Evolutionary conservation across 1,139 yeast genomes (phyloP).

Genomic region (Hemisphaericaspora xylofermentans): DNA sequence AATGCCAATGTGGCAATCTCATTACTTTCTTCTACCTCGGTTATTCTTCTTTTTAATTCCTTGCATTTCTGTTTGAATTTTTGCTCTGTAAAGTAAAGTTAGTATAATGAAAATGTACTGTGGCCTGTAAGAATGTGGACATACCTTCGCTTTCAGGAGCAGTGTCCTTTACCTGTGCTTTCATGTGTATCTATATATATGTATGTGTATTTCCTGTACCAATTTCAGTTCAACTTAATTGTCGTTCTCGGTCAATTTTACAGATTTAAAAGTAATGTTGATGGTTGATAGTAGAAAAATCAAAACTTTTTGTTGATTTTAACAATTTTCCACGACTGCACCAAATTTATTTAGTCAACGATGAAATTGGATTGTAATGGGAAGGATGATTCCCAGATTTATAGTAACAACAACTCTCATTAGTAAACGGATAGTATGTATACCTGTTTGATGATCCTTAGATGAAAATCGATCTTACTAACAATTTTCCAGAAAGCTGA

Average conservation of each 20-base stretch:
- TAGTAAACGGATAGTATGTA: slow-evolving; percentile 7
- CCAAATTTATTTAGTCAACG: not conserved
- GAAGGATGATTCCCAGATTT: slow-evolving; percentile 1
- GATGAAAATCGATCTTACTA: not conserved
- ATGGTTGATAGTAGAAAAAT: not conserved
- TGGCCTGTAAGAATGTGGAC: no score
- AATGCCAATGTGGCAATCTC: slow-evolving; percentile 77
- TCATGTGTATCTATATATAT: slow-evolving; percentile 8
- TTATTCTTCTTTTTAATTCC: slow-evolving; percentile 70
- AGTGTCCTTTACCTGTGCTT: slow-evolving; percentile 25
- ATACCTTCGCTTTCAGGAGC: slow-evolving; percentile 46
- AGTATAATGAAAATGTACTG: no score
- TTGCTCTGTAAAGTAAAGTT: slow-evolving; percentile 27
- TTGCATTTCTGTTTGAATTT: slow-evolving; percentile 60
- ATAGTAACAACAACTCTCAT: slow-evolving; percentile 6
- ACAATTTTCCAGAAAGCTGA: slow-evolving; percentile 5
- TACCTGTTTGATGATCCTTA: no score
- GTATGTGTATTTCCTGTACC: not conserved
- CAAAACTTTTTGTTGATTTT: not conserved
- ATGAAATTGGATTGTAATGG: no score
- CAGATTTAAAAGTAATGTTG: not conserved
- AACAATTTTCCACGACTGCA: not conserved
- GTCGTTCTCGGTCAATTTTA: no score
- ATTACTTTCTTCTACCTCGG: slow-evolving; percentile 76
- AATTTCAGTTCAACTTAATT: no score